phyloP scores from a whole-genome alignment of 2,329 filamentous ascomycete species.

The Talaromyces sp. region DNA sequence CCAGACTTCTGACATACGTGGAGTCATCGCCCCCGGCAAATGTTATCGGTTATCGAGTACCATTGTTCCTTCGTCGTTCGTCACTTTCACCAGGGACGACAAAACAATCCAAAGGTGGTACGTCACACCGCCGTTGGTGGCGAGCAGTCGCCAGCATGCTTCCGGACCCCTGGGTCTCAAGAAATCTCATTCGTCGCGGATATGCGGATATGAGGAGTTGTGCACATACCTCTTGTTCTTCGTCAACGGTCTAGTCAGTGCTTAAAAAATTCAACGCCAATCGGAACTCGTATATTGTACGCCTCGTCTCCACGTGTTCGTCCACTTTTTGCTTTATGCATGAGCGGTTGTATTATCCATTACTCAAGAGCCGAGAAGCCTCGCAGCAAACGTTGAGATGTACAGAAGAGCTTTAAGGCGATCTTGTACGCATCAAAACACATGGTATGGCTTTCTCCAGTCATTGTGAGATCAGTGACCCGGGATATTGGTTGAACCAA shows the following conservation, averaged over 20 bases:
- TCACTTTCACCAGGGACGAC: neutral
- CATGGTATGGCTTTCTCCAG: neutral
- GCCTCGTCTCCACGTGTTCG: slow-evolving; percentile 10
- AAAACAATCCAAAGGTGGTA: neutral
- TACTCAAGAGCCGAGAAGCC: neutral
- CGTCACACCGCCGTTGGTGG: neutral
- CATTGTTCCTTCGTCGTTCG: neutral
- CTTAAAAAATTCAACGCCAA: neutral
- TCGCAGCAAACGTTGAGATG: neutral
- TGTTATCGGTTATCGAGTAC: neutral
- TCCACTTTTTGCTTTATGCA: neutral
- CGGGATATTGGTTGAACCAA: no score
- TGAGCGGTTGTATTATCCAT: neutral
- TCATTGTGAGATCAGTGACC: neutral
- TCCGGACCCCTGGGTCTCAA: no score
- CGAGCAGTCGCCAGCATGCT: neutral
- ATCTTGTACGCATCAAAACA: neutral
- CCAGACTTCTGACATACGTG: neutral
- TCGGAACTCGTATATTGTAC: neutral
- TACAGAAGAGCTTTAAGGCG: no score
- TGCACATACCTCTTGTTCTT: neutral
- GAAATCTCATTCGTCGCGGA: neutral
- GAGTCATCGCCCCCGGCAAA: neutral
- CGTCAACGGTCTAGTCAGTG: neutral
- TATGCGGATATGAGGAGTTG: neutral